phyloP scores from a whole-genome alignment of 73 alveolate genomes.

The Durusdinium trenchii region DNA sequence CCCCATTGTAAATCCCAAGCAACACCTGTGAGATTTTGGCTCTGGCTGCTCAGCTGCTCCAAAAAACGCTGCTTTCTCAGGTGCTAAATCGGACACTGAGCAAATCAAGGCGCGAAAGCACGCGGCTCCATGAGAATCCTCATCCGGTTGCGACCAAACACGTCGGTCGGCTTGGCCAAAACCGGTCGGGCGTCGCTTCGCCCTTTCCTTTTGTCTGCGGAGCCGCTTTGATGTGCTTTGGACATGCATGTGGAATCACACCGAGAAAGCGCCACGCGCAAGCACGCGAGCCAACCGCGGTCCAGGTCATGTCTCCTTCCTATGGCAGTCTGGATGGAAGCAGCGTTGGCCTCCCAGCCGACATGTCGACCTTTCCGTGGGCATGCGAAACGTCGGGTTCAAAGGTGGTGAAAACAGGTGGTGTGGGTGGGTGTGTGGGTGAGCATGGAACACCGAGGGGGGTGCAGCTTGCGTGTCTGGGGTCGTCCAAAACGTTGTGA shows the following conservation, averaged over 20 bases:
- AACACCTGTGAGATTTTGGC: not conserved
- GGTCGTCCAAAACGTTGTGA: not conserved
- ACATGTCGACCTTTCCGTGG: not conserved
- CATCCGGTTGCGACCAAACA: no score
- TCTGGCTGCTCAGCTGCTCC: not conserved
- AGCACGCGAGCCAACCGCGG: not conserved
- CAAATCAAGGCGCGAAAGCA: constrained; percentile 7
- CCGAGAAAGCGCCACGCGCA: not conserved
- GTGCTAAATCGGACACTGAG: not conserved
- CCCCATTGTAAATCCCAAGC: no score
- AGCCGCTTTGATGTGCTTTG: no score
- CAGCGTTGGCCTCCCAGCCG: constrained; percentile 6
- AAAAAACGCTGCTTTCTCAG: not conserved
- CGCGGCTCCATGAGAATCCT: no score
- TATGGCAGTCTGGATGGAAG: constrained; percentile 81
- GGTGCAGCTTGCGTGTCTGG: not conserved
- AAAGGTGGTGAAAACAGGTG: not conserved
- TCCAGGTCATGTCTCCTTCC: constrained; percentile 3
- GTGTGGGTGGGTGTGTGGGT: not conserved
- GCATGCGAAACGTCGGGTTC: not conserved
- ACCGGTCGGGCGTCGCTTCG: no score
- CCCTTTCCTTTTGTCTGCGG: no score
- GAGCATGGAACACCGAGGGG: not conserved
- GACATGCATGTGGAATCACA: no score
- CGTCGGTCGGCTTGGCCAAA: no score